Base-by-base conservation (phyloP, 2,329 filamentous ascomycete genomes). In the Alternaria novae-zelandiae region DNA sequence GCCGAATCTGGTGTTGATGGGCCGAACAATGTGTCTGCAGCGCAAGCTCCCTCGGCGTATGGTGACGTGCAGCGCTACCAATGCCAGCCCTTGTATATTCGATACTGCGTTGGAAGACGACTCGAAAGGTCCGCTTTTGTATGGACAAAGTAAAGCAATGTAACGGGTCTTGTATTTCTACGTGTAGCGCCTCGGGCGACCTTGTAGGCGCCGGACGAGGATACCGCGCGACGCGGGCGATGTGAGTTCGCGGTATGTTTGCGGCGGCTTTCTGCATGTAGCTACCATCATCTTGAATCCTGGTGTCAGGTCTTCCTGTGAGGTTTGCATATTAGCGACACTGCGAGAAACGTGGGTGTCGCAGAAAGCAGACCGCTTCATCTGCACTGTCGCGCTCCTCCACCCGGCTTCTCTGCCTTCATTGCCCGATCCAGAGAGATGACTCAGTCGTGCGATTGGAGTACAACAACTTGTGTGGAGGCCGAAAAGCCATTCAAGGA, bases 81-180 rank as follows among this genome's bases (percentile, higher is more conserved):
- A 55, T 60, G 30, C 49, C 44, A 58, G 47, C 62, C 58, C 66
- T 54, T 50, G 21, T 60, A 62, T 50, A 45, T 54, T 53, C 50
- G 50, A 63, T 44, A 64, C 64, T 56, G 56, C 62, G 66, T 60
- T 25, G 44, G 62, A 59, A 53, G 56, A 67, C 64, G 58, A 63
- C 59, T 71, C 65, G 63, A 41, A 23, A 50, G 57, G 56, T 54
- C 47, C 59, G 50, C 57, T 21, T 58, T 55, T 54, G 50, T 17
- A 46, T 25, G 30, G 44, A 20, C 54, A 47, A 46, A 12, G 17
- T 58, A 51, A 20, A 47, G 45, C 45, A 66, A 62, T 62, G 67
- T 68, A 54, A 61, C 73, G 65, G 69, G 57, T 73, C 70, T 72
- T 74, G 69, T 65, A 70, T 73, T 74, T 70, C 69, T 73, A 72